Evolutionary conservation across 1,284 basidiomycete genomes (phyloP).

Genomic region (Cronartium quercuum): DNA sequence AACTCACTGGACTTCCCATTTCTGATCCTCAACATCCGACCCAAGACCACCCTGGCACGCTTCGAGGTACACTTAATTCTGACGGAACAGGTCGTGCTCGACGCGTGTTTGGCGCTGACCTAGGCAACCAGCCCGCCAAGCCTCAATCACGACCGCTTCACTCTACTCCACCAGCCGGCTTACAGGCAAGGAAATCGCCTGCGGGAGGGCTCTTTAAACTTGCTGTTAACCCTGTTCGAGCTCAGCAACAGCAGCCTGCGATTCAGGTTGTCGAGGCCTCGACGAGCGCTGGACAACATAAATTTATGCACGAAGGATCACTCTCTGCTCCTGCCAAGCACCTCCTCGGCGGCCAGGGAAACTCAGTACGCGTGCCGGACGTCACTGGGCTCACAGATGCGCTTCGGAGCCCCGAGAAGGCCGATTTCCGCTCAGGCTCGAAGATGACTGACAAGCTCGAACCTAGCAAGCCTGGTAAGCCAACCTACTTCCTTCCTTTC

Average conservation of each 20-base stretch:
- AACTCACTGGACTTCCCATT: not conserved
- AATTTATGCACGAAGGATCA: constrained; percentile 10
- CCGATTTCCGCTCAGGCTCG: not conserved
- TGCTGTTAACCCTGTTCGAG: not conserved
- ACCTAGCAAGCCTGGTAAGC: constrained; percentile 19
- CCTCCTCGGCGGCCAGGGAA: constrained; percentile 6
- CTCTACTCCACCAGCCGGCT: constrained; percentile 22
- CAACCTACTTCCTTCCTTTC: not conserved
- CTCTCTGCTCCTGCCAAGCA: constrained; percentile 14
- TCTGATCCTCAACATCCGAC: not conserved
- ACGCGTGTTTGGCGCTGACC: constrained; percentile 28
- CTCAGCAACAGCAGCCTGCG: not conserved
- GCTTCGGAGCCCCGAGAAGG: constrained; percentile 27
- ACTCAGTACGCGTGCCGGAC: constrained; percentile 33
- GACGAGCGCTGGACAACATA: not conserved
- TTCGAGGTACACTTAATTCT: constrained; percentile 10
- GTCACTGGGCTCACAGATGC: constrained; percentile 37
- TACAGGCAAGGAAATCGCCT: not conserved
- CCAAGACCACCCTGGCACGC: constrained; percentile 7
- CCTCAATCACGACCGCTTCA: constrained; percentile 11
- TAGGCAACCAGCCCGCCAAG: constrained; percentile 6
- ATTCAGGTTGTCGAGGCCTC: constrained; percentile 17
- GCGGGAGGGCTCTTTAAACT: not conserved
- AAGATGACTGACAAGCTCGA: not conserved
- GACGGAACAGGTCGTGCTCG: constrained; percentile 25